Base-by-base conservation (phyloP, 2,329 filamentous ascomycete species). In the Dryadomyces quercus-mongolicae region DNA sequence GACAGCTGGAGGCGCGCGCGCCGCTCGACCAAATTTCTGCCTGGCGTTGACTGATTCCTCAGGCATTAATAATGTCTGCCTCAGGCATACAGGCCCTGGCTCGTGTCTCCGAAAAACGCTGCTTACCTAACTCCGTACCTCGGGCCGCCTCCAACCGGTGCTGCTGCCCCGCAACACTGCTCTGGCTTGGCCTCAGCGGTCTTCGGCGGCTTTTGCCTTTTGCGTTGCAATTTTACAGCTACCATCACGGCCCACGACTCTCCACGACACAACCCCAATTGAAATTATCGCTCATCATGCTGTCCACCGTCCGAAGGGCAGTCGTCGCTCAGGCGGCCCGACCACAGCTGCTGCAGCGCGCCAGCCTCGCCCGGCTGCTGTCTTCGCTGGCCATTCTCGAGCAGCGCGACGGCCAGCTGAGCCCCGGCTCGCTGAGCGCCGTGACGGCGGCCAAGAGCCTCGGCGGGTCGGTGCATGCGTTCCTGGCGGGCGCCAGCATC, bases 331-430 rank as follows among this genome's bases (percentile, higher is more conserved):
- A 9, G 31, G 49, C 25, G 50, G 57, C 5, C 53, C 54, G 51
- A 5, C 42, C 42, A 15, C 54, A 45, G 13, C 54, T 31, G 36
- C 13, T 54, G 40, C 45, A 43, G n/a, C 65, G 71, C 67, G 81
- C 81, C 55, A 75, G 78, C 58, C 71, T 85, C 60, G 76, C 77
- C 62, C 80, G 86, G 63, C 74, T 95, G 57, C 77, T 94, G 56
- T 96, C 91, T 51, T 93, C 91, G 40, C 80, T 98, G 55, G 92
- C 92, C 48, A 75, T 98, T 53, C 81, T 98, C 58, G 93, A 98
- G 72, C 93, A 97, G 71, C 83, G 85, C 64, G 86, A 95, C 64
- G 93, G 93, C 58, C 85, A 90, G 71, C 80, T 98, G 60, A 90
- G 88, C 66, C 71, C 78, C 58, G 85, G 86, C 21, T 96, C 91